These are phyloP conservation scores for Urtica urens DNA, from an alignment of 306 rosid genomes.

Conservation along the genomic window DNA sequence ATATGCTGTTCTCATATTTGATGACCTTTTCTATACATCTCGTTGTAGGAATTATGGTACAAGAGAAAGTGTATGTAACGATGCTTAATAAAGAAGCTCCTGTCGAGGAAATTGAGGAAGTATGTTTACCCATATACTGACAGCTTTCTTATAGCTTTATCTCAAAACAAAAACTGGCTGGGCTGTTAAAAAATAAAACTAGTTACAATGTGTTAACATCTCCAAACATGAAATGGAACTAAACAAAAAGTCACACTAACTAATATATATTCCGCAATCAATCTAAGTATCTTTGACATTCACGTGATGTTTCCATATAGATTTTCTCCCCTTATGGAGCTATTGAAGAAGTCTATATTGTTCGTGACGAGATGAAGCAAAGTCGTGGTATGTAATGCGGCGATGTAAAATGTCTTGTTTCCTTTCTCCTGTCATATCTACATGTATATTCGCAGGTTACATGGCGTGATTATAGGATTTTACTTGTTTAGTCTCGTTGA, in stretches of 20 bases:
- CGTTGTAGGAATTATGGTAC: constrained; percentile 36
- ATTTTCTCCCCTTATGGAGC: constrained; percentile 72
- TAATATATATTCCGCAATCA: too few species aligned
- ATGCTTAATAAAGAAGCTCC: constrained; percentile 46
- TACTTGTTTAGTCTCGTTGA: constrained; percentile 10
- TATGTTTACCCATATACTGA: constrained; percentile 25
- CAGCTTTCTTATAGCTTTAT: background rate
- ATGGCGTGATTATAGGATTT: background rate
- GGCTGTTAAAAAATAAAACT: too few species aligned
- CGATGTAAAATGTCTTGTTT: background rate
- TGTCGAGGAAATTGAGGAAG: constrained; percentile 65
- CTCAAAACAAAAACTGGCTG: too few species aligned
- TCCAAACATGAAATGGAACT: too few species aligned
- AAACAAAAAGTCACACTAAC: too few species aligned
- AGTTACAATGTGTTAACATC: too few species aligned
- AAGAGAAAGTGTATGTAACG: constrained; percentile 60
- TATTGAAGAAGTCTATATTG: constrained; percentile 56
- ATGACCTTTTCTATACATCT: constrained; percentile 9
- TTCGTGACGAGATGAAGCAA: constrained; percentile 32
- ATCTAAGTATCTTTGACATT: too few species aligned
- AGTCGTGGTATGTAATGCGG: constrained; percentile 49
- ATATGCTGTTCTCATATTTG: constrained; percentile 17
- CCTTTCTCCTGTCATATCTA: background rate
- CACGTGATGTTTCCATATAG: too few species aligned
- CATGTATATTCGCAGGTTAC: background rate